Percentiles rank a stretch among this genome's conserved stretches.
Evolutionary conservation across 371 early-diverging fungal genomes (phyloP).

Genomic region (Lichtheimia hyalospora): DNA sequence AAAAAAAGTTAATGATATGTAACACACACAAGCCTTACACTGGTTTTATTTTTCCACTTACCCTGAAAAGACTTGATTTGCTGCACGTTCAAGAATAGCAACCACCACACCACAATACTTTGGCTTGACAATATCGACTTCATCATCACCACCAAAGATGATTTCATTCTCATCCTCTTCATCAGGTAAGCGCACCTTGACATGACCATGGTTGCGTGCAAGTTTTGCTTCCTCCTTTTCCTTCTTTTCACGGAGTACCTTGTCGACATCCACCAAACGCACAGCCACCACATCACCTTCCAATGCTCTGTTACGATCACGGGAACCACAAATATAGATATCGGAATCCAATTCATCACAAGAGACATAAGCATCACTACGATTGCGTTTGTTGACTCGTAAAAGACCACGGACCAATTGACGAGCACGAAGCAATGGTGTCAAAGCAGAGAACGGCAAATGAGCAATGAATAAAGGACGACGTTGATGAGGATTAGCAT

Average conservation of each 20-base stretch:
- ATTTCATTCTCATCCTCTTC: slow-evolving; percentile 54
- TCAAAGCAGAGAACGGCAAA: slow-evolving; percentile 57
- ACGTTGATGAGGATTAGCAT: slow-evolving; percentile 56
- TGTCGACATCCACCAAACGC: slow-evolving; percentile 70
- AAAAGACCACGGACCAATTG: slow-evolving; percentile 67
- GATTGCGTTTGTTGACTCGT: slow-evolving; percentile 83
- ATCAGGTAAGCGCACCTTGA: slow-evolving; percentile 40
- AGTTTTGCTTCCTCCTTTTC: slow-evolving; percentile 54
- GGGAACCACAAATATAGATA: slow-evolving; percentile 78
- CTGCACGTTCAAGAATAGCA: slow-evolving; percentile 64
- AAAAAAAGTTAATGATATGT: neutral
- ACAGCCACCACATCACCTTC: slow-evolving; percentile 90
- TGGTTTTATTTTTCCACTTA: slow-evolving; percentile 9
- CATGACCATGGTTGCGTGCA: slow-evolving; percentile 50
- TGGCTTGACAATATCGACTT: slow-evolving; percentile 55
- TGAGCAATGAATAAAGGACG: slow-evolving; percentile 61
- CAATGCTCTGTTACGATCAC: slow-evolving; percentile 83
- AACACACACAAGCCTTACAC: too few species aligned
- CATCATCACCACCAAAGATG: slow-evolving; percentile 56
- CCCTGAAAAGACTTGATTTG: slow-evolving; percentile 67
- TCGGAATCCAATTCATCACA: slow-evolving; percentile 66
- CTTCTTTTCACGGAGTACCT: slow-evolving; percentile 57
- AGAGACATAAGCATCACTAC: slow-evolving; percentile 85
- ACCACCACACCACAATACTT: slow-evolving; percentile 69
- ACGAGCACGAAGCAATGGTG: slow-evolving; percentile 45